A percentile compares a stretch with the other conserved stretches of the same genome.
Evolutionary conservation across 495 filamentous ascomycete species (phyloP).

Genomic region (Neurospora sp.): DNA sequence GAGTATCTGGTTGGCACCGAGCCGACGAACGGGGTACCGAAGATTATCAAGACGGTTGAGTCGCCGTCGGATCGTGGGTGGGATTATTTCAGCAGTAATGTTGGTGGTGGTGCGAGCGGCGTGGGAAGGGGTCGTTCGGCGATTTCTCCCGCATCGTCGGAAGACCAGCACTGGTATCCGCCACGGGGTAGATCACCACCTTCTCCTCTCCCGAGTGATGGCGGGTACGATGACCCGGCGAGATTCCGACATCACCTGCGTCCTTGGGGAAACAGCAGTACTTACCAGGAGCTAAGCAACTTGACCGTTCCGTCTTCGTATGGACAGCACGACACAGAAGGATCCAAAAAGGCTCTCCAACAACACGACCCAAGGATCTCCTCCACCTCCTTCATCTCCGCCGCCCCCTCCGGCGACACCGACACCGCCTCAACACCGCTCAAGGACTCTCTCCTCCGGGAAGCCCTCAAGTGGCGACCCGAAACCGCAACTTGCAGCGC

Average conservation of each 20-base stretch:
- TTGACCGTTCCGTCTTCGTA: background rate
- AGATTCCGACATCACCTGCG: constrained; percentile 8
- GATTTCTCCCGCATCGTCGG: constrained; percentile 6
- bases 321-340: background rate
- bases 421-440: background rate
- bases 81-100: background rate
- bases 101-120: background rate
- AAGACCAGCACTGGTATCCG: constrained; percentile 30
- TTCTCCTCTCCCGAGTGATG: constrained; percentile 32
- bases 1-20: constrained; percentile 23
- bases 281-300: background rate
- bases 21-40: constrained; percentile 14
- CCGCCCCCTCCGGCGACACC: background rate
- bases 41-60: constrained; percentile 19
- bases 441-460: background rate
- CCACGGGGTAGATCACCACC: constrained; percentile 36
- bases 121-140: background rate
- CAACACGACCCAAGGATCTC: background rate
- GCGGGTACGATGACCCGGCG: constrained; percentile 17
- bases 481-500: background rate
- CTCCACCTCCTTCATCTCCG: background rate
- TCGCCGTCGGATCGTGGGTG: constrained; percentile 3
- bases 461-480: background rate
- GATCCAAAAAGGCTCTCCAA: background rate
- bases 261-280: constrained; percentile 13